A percentile compares a stretch with the other conserved stretches of the same genome.
These are phyloP conservation scores for Penicillium palitans DNA, from an alignment of 2,329 filamentous ascomycete species.

Conservation along the genomic window DNA sequence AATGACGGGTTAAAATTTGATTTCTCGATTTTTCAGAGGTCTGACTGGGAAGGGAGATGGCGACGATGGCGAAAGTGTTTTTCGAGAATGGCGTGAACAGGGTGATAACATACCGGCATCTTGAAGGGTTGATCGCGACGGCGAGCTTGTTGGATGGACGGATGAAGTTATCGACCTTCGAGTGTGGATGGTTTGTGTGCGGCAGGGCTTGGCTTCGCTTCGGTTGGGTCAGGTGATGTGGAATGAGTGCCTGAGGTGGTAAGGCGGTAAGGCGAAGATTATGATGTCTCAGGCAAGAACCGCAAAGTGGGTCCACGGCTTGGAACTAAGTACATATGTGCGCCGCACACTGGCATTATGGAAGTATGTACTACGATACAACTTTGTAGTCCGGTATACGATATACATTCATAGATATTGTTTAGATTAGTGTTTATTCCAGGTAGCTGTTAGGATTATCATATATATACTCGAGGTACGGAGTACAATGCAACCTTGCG, in stretches of 20 bases:
- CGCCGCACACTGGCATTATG: not conserved
- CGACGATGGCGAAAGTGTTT: slow-evolving; percentile 7
- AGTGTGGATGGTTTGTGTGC: slow-evolving; percentile 42
- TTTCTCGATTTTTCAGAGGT: slow-evolving; percentile 1
- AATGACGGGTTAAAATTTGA: slow-evolving; percentile 16
- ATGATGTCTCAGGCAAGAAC: not conserved
- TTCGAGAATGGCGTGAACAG: slow-evolving; percentile 1
- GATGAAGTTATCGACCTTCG: slow-evolving; percentile 40
- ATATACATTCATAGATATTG: no score
- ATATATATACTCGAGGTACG: no score
- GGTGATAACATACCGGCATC: slow-evolving; percentile 53
- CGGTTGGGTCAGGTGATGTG: slow-evolving; percentile 37
- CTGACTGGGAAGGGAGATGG: slow-evolving; percentile 2
- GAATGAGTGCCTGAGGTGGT: slow-evolving; percentile 19
- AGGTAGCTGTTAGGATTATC: not conserved
- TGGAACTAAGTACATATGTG: no score
- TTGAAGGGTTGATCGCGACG: slow-evolving; percentile 50
- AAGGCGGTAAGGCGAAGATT: slow-evolving; percentile 17
- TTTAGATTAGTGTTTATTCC: no score
- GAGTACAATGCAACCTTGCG: not conserved
- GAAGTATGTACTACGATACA: not conserved
- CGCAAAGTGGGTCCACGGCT: not conserved
- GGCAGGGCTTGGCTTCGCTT: slow-evolving; percentile 46
- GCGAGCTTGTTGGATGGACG: slow-evolving; percentile 40
- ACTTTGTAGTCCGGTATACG: not conserved